Base-by-base conservation (phyloP, 1,139 yeast species). In the Kluyveromyces sp. region DNA sequence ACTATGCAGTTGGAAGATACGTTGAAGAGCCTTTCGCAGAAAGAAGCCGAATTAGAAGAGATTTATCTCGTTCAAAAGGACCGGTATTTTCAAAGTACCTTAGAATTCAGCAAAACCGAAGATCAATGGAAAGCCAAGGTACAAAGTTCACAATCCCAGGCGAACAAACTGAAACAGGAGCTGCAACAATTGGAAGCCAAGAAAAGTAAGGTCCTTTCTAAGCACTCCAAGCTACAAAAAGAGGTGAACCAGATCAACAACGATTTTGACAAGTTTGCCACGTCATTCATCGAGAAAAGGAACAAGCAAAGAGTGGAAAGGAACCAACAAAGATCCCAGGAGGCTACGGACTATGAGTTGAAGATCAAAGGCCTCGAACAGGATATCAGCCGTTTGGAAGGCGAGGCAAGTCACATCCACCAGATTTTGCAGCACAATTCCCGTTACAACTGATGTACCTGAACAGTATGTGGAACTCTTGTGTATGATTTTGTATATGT, bases 61-160 rank as follows among this genome's bases (percentile, higher is more conserved):
- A 56, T 59, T 18, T 69, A 70, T 49, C 44, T 67, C 39, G 66
- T 64, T 39, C 66, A 64, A 37, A 72, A 71, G 49, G 65, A 73
- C 45, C 54, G 46, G 8, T 62, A 45, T 67, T 53, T 57, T 41
- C 58, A 65, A 30, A 64, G 59, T 33, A 51, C 61, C 31, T 57
- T 74, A 46, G 64, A 61, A 18, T 63, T 62, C 36, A 60, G 65
- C 15, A 60, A 67, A 36, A 54, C 61, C 29, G 65, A 68, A 44
- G 64, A 59, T 33, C 60, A 58, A 4, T 58, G 63, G 29, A 56
- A 59, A 34, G 46, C 50, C 6, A 50, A 57, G 17, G 46, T 66
- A 12, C 52, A 55, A 12, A 49, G 52, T 6, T 39, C 46, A 8
- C 42, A 47, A 7, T 30, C 34, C 4, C 50, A 50, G 39, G 45